Evolutionary conservation across 257 asterid genomes (phyloP), one percentile per base, ranked within the genome.

Genomic region (Striga asiatica): DNA sequence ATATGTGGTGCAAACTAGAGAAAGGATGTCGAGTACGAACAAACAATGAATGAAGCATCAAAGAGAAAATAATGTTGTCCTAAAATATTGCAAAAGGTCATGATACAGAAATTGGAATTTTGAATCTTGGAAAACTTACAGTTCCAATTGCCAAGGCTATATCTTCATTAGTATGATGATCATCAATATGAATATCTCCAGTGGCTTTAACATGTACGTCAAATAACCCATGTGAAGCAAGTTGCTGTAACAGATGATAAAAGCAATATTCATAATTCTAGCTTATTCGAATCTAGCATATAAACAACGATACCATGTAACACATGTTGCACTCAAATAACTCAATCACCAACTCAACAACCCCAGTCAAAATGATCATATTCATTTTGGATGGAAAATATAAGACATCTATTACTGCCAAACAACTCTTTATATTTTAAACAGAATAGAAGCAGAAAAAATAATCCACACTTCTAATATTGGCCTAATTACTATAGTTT

Each of bases 91-190:
- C 64, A 37, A 19, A 47, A 43, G 19, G 45, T 29, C 32, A 46
- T 16, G 42, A 17, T 20, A 54, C 45, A 38, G 3, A 38, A n/a
- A 38, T 12, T 10, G n/a, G 45, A 38, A 38, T 16, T 12, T 38
- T 38, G 13, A 38, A 28, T 10, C 8, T 19, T 11, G 3, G 49
- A 32, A 39, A 59, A 68, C 79, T 73, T 69, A 85, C 96, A 2
- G 96, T 81, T 61, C 97, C 97, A 62, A 89, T 79, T 52, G 97
- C 93, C 43, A 88, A 65, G 50, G 80, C 95, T 38, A 82, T 86
- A 66, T 86, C 96, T 81, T 84, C 98, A 63, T 84, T 92, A 7
- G 95, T 84, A 62, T 89, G 97, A 74, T 89, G 96, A 66, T 89
- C 97, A 73, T 85, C 97, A 13, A 85, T 89, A 73, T 85, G 96